phyloP scores from a whole-genome alignment of 345 rosid genomes.

The Draba incana region DNA sequence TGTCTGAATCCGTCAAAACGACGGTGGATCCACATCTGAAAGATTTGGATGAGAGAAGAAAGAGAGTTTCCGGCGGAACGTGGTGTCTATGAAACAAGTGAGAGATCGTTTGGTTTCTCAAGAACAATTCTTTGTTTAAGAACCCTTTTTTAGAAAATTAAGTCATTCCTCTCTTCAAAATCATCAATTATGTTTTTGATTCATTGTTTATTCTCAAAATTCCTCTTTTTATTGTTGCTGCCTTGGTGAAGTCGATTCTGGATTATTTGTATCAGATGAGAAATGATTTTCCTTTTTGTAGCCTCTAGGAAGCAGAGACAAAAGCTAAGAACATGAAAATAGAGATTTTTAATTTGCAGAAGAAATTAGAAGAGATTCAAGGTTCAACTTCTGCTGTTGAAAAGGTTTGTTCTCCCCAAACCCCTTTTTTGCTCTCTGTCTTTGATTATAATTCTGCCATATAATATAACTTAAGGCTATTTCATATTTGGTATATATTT shows the following conservation, averaged over 20 bases:
- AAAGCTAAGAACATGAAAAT: slow-evolving; percentile 72
- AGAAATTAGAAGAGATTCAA: slow-evolving; percentile 68
- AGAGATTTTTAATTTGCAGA: slow-evolving; percentile 61
- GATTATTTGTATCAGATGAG: too few species aligned
- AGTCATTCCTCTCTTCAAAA: slow-evolving; percentile 23
- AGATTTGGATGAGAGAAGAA: slow-evolving; percentile 90
- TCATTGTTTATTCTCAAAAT: slow-evolving; percentile 1
- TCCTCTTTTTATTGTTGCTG: slow-evolving; percentile 22
- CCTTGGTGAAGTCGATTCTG: slow-evolving; percentile 46
- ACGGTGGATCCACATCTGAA: slow-evolving; percentile 70
- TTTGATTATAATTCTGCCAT: neutral
- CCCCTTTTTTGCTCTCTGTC: neutral
- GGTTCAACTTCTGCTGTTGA: slow-evolving; percentile 72
- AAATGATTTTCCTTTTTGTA: slow-evolving; percentile 10
- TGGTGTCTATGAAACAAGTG: slow-evolving; percentile 77
- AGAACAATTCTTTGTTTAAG: slow-evolving; percentile 70
- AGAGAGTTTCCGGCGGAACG: slow-evolving; percentile 78
- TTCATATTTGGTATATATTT: too few species aligned
- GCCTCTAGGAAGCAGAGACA: slow-evolving; percentile 71
- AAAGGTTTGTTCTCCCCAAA: slow-evolving; percentile 53
- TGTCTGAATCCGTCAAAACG: slow-evolving; percentile 45
- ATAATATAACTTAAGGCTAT: too few species aligned
- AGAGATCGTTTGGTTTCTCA: slow-evolving; percentile 78
- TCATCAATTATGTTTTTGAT: neutral
- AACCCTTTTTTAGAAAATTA: slow-evolving; percentile 71